Base-by-base conservation (phyloP, 345 rosid genomes). In the Populus ilicifolia region DNA sequence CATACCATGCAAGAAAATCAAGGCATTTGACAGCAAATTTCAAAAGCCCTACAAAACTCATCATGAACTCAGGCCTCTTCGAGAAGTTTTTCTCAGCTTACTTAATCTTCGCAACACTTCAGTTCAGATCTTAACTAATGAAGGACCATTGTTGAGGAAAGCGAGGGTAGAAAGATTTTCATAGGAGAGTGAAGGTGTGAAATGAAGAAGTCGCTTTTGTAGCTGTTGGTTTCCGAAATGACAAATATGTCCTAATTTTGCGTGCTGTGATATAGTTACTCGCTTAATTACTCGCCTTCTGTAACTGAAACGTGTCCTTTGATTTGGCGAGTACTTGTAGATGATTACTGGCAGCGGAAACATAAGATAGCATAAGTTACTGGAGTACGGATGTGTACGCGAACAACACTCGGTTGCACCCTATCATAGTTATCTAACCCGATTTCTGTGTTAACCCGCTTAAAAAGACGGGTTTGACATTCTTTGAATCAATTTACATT, bases 1-100 rank as follows among this genome's bases (percentile, higher is more conserved):
- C 63, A 14, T 67, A 84, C 84, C 84, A 84, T 13, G 84, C 83
- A 81, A 84, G 72, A 70, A 72, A 10, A 70, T 73, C 62, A 27
- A 84, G 64, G 74, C 71, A 46, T 35, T 73, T 50, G 46, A 76
- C 20, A 16, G 71, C 64, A 81, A 81, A 36, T 46, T 61, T 67
- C 23, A 81, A 6, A 65, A 78, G n/a, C 67, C 48, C 71, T 27
- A n/a, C 33, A 3, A 79, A 65, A 46, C 64, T 70, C 84, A 84
- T 81, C 23, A 78, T 3, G 36, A 63, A 29, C 52, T 29, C 44
- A 33, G 59, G 30, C 14, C 20, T 33, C 50, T 70, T 18, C 18
- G n/a, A 33, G 35, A 46, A 38, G 5, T 20, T 16, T 52, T 11
- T 30, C 64, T 52, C 8, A 39, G 65, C 30, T 52, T 71, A 71